Conservation (phyloP, 2,329 filamentous ascomycete species). For the Colletotrichum coccodes region DNA sequence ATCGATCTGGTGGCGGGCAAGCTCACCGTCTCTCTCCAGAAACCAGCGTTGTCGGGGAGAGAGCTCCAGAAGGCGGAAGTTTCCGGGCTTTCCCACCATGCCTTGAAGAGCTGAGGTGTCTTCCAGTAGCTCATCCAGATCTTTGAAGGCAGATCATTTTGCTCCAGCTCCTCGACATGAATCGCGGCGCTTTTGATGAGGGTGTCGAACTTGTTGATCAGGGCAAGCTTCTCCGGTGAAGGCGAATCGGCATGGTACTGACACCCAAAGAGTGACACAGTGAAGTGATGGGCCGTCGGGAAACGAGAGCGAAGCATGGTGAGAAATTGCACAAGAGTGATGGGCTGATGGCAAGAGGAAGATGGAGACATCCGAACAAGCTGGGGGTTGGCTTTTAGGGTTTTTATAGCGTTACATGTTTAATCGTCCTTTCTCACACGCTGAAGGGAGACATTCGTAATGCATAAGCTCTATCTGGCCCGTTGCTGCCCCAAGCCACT, state of each 20-base stretch:
- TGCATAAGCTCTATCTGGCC: not conserved
- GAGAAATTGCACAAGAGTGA: not conserved
- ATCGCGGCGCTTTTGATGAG: slow-evolving; percentile 25
- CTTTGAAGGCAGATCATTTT: slow-evolving; percentile 29
- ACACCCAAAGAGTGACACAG: slow-evolving; percentile 27
- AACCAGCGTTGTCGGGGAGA: slow-evolving; percentile 17
- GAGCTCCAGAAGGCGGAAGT: slow-evolving; percentile 16
- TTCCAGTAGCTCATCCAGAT: slow-evolving; percentile 31
- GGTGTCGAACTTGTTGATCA: slow-evolving; percentile 17
- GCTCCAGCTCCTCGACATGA: slow-evolving; percentile 30
- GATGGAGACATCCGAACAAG: not conserved
- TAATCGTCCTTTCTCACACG: not conserved
- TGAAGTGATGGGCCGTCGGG: slow-evolving; percentile 29
- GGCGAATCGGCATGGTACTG: slow-evolving; percentile 28
- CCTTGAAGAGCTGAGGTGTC: slow-evolving; percentile 23
- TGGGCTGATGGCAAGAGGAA: not conserved
- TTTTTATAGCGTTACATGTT: not conserved
- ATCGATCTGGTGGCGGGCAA: slow-evolving; percentile 19
- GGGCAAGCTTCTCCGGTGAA: slow-evolving; percentile 18
- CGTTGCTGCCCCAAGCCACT: not conserved
- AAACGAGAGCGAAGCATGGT: slow-evolving; percentile 29
- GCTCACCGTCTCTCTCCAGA: slow-evolving; percentile 29
- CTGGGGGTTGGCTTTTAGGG: not conserved
- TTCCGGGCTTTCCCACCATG: slow-evolving; percentile 25
- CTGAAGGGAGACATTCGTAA: not conserved